Evolutionary conservation across 192 early-diverging fungal species (phyloP).

Genomic region (Mortierella alpina): DNA sequence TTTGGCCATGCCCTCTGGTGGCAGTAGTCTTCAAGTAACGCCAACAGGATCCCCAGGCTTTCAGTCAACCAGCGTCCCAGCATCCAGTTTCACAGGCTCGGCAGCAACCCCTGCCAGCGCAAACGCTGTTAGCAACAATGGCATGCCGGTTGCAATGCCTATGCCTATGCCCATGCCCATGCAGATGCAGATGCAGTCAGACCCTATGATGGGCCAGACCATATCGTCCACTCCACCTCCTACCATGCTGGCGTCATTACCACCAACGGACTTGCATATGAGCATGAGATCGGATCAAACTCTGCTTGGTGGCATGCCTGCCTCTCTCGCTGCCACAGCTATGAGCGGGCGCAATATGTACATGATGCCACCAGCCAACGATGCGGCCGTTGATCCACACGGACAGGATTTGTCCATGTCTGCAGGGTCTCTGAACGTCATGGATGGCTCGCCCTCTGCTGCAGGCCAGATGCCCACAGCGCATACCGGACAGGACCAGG

Average conservation of each 20-base stretch:
- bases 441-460: neutral
- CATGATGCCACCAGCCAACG: slow-evolving; percentile 3
- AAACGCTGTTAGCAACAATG: neutral
- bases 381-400: neutral
- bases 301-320: neutral
- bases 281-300: slow-evolving; percentile 1
- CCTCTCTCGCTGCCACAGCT: neutral
- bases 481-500: neutral
- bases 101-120: neutral
- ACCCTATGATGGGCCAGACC: neutral
- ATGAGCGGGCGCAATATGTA: slow-evolving; percentile 2
- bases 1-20: neutral
- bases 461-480: too few species aligned
- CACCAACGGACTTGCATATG: neutral
- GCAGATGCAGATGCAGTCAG: neutral
- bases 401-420: neutral
- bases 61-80: neutral
- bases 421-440: slow-evolving; percentile 1
- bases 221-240: too few species aligned
- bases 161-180: slow-evolving; percentile 18
- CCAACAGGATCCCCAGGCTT: slow-evolving; percentile 21
- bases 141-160: slow-evolving; percentile 8
- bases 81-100: slow-evolving; percentile 1
- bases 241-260: neutral
- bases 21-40: slow-evolving; percentile 5